Percentiles rank a stretch among this genome's conserved stretches.
phyloP scores from a whole-genome alignment of 257 asterid species.

The Ligustrum vulgare region DNA sequence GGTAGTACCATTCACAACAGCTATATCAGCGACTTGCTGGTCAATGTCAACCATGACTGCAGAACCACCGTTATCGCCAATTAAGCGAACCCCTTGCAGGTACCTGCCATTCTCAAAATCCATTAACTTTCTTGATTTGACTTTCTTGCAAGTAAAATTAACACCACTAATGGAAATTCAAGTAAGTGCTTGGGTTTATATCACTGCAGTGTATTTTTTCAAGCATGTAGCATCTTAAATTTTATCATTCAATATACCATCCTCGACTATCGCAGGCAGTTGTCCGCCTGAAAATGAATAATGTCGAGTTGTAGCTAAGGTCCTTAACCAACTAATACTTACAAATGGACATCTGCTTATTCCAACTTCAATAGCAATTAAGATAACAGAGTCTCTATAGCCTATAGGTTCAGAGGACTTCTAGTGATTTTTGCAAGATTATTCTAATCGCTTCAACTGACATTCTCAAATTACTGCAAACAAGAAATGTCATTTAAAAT shows the following conservation, averaged over 20 bases:
- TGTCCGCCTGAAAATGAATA: not conserved
- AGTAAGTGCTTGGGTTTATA: not conserved
- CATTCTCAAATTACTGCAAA: not conserved
- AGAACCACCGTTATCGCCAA: constrained; percentile 37
- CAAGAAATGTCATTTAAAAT: no score
- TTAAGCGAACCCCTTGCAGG: constrained; percentile 73
- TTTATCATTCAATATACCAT: not conserved
- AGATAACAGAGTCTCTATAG: not conserved
- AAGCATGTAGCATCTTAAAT: not conserved
- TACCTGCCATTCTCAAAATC: constrained; percentile 47
- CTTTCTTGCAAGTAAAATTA: not conserved
- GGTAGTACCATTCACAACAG: constrained; percentile 25
- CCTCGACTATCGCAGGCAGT: not conserved
- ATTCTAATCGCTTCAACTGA: not conserved
- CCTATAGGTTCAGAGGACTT: not conserved
- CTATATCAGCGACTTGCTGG: constrained; percentile 41
- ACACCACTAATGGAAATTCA: not conserved
- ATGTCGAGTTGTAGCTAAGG: not conserved
- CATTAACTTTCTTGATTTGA: constrained; percentile 11
- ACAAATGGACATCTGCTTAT: not conserved
- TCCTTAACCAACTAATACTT: not conserved
- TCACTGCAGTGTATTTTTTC: not conserved
- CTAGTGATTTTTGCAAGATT: not conserved
- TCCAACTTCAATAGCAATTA: no score
- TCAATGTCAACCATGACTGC: constrained; percentile 25